Evolutionary conservation across 1,284 basidiomycete genomes (phyloP), one percentile per base, ranked within the genome.

Genomic region (Stereum hirsutum): DNA sequence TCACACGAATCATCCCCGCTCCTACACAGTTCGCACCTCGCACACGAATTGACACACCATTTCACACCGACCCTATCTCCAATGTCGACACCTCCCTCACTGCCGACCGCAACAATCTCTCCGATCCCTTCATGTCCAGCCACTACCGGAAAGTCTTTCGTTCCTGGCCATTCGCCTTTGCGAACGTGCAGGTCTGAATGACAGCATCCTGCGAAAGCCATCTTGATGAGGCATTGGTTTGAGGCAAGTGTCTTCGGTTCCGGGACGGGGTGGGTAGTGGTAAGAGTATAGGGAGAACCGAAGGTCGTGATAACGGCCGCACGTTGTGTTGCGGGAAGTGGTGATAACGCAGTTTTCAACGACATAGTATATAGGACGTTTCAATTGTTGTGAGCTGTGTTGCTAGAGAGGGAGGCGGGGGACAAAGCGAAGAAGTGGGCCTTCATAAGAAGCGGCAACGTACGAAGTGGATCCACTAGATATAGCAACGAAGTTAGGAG

Each of bases 41-140:
- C 53, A 46, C 75, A 89, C 2, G 72, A 68, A 48, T 73, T 69
- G 8, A 76, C 81, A 46, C 82, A 63, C 77, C 79, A 82, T 54
- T 89, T 89, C 57, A 89, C 64, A 3, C 87, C 85, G 39, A 89
- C 86, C 19, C 75, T 63, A 52, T 85, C 78, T 15, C 81, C 78
- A 31, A 85, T 45, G 39, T 69, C 68, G 32, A 75, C 66, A 20
- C 64, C 53, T 26, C 57, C 54, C n/a, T 3, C 27, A 15, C 70
- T 73, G 45, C 74, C 65, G 51, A 89, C 78, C 10, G 81, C 83
- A 6, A 88, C 80, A 35, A 89, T 65, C 30, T 62, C 53, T 4
- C 73, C 74, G 6, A 73, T 62, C 6, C 76, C 82, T 55, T 85
- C 82, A 55, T 87, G 84, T 0, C 86, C 86, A 11, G 78, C 84